Evolutionary conservation across 1,139 yeast genomes (phyloP).

Genomic region (Sugiyamaella grinbergsii): DNA sequence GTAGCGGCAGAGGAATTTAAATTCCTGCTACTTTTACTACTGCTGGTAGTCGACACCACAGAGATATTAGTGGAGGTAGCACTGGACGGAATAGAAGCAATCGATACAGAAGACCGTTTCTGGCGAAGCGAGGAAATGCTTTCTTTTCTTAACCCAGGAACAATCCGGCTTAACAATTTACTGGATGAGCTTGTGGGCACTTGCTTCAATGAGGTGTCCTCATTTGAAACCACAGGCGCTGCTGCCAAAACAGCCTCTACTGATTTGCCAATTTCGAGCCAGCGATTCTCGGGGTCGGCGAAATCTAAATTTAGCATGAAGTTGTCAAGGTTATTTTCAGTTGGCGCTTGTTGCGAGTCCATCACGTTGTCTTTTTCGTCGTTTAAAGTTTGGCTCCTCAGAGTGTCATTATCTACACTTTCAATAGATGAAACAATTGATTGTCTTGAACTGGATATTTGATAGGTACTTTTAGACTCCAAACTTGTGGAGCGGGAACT

Average conservation of each 20-base stretch:
- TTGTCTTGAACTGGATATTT: not conserved
- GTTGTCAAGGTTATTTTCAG: not conserved
- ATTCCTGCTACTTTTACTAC: not conserved
- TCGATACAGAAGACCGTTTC: not conserved
- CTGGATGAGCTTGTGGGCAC: not conserved
- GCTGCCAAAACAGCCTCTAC: constrained; percentile 7
- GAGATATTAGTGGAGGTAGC: not conserved
- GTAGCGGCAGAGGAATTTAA: not conserved
- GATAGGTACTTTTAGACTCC: constrained; percentile 3
- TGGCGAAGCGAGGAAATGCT: constrained; percentile 5
- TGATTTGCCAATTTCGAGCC: constrained; percentile 19
- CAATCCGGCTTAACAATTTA: constrained; percentile 2
- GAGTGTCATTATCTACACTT: not conserved
- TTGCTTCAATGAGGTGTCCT: not conserved
- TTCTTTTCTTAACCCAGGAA: constrained; percentile 9
- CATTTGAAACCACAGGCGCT: not conserved
- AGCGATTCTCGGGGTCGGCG: constrained; percentile 16
- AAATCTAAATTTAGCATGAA: constrained; percentile 9
- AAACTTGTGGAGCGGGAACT: constrained; percentile 12
- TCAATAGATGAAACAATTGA: not conserved
- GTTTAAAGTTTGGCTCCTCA: constrained; percentile 1
- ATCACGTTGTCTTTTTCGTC: not conserved
- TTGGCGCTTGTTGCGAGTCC: not conserved
- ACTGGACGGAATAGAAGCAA: not conserved
- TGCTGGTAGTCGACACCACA: not conserved